phyloP scores from a whole-genome alignment of 1,284 basidiomycete species.

The Ustilago hordei region DNA sequence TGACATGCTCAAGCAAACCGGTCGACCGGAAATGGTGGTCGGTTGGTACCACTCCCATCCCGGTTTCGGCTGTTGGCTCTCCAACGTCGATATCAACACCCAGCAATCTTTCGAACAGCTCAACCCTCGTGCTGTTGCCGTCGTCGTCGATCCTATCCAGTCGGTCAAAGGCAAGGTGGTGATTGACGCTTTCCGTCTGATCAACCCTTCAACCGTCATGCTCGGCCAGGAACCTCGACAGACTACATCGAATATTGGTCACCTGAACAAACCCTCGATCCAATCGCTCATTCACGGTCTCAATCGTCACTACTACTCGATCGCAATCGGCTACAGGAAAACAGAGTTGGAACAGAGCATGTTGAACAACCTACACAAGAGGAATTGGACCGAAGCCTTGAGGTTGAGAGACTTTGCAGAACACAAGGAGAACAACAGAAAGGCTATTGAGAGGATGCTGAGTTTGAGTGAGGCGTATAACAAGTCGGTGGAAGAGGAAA shows the following conservation, averaged over 20 bases:
- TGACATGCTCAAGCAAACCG: conserved; percentile 99
- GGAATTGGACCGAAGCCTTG: conserved; percentile 68
- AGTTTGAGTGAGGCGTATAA: conserved; percentile 67
- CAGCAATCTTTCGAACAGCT: conserved; percentile 99
- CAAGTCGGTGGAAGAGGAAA: conserved; percentile 68
- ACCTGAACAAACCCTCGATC: conserved; percentile 98
- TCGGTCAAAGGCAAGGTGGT: conserved; percentile 93
- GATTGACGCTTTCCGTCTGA: conserved; percentile 94
- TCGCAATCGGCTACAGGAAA: conserved; percentile 69
- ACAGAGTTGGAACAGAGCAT: conserved; percentile 69
- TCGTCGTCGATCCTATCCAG: conserved; percentile 98
- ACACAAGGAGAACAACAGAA: conserved; percentile 67
- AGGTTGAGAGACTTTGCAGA: conserved; percentile 66
- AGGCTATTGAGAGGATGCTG: conserved; percentile 67
- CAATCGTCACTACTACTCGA: conserved; percentile 69
- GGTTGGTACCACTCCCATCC: conserved; percentile 99
- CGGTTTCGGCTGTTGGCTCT: conserved; percentile 99
- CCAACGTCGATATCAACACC: conserved; percentile 98
- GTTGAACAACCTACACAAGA: conserved; percentile 69
- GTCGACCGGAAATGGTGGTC: conserved; percentile 96
- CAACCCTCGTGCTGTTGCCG: conserved; percentile 92
- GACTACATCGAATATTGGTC: conserved; percentile 97
- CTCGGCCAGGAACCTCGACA: conserved; percentile 92
- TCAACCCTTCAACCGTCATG: conserved; percentile 71
- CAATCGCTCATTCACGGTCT: conserved; percentile 75